Evolutionary conservation across 495 filamentous ascomycete species (phyloP).

Genomic region (Lophiotrema nucula): DNA sequence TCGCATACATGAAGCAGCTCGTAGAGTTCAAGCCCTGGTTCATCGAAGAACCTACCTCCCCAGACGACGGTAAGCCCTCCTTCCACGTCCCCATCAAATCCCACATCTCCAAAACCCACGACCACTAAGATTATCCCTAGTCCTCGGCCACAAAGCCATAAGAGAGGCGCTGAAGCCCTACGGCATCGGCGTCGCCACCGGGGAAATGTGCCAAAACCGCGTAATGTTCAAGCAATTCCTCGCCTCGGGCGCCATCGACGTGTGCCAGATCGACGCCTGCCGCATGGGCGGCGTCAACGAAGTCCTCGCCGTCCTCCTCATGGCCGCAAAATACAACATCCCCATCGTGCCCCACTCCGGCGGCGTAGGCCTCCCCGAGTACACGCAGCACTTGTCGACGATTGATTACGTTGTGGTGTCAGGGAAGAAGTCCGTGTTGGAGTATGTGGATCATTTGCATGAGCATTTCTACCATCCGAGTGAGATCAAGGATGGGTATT

Average conservation of each 20-base stretch:
- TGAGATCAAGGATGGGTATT: slow-evolving; percentile 80
- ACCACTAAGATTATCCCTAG: slow-evolving; percentile 34
- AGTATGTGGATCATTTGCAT: slow-evolving; percentile 92
- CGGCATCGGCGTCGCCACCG: slow-evolving; percentile 84
- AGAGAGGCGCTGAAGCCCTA: slow-evolving; percentile 71
- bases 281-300: slow-evolving; percentile 90
- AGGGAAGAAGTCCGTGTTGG: slow-evolving; percentile 76
- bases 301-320: slow-evolving; percentile 82
- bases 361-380: slow-evolving; percentile 88
- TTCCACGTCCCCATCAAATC: not conserved
- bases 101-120: too few species aligned
- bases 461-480: slow-evolving; percentile 87
- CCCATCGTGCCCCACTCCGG: slow-evolving; percentile 88
- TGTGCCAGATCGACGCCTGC: slow-evolving; percentile 91
- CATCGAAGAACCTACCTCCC: slow-evolving; percentile 94
- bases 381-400: slow-evolving; percentile 89
- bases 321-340: slow-evolving; percentile 80
- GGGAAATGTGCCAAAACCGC: slow-evolving; percentile 96
- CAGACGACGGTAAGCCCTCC: slow-evolving; percentile 60
- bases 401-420: slow-evolving; percentile 91
- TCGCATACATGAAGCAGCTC: slow-evolving; percentile 80
- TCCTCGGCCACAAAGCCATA: slow-evolving; percentile 83
- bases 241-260: slow-evolving; percentile 72
- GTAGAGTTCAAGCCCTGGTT: slow-evolving; percentile 91
- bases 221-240: slow-evolving; percentile 93